Base-by-base conservation (phyloP, 169 alveolate species). In the Plasmodium cynomolgi region DNA sequence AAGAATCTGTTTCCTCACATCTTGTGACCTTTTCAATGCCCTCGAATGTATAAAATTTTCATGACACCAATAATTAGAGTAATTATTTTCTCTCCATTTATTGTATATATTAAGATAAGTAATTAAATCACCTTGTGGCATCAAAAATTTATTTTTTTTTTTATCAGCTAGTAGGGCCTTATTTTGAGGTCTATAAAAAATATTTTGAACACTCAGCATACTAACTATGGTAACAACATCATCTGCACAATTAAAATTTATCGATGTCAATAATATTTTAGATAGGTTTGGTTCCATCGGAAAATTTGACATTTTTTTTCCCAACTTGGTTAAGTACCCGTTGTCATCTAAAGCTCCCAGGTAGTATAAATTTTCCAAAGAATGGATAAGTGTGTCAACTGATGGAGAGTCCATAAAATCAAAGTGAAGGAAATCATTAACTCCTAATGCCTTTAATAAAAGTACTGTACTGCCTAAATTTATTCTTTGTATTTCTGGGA, bases 371-470 rank as follows among this genome's bases (percentile, higher is more conserved):
- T 98, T 96, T 96, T 99, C 99, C 98, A 99, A 92, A 3, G 99
- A 99, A 33, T 99, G 98, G 81, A 99, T 98, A 92, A 99, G 94
- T 37, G 99, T 99, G 83, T 82, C 94, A 0, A 82, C 96, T 17
- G 99, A 99, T 44, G 99, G 99, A 0, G 99, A 99, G 93, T 99
- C 99, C 99, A 99, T 99, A 96, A 99, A 99, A 93, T 99, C 99
- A 91, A 99, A 99, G 95, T 99, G 97, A 44, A 99, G 92, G 83
- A 99, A 95, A 93, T 99, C 99, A 96, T 99, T 99, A 37, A 99
- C 99, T 7, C 99, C 99, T 99, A 99, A 97, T 31, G 99, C 99
- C 96, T 99, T 99, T 73, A 99, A 98, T 20, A 99, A 97, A 72
- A 99, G 97, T 44, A 99, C 99, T 11, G 99, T 99, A 92, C 98